Conservation (phyloP, 805 yeast genomes). For the Kodamaea laetipori region DNA sequence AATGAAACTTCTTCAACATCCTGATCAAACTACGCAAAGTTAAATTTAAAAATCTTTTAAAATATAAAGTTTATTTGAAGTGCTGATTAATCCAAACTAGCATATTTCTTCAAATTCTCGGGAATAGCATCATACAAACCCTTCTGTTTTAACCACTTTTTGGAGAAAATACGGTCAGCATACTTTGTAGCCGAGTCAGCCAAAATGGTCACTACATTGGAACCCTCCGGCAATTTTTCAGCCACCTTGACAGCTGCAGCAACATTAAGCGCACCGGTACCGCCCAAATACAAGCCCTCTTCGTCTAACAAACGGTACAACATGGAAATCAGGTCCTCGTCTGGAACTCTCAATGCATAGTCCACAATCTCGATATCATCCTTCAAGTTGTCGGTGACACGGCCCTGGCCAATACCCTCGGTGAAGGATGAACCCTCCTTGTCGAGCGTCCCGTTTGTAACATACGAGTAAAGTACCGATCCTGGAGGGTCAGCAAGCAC, state of each 20-base stretch:
- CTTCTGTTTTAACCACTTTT: constrained; percentile 74
- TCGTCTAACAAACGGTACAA: constrained; percentile 79
- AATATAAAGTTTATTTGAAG: neutral
- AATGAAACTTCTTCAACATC: too few relatives aligned
- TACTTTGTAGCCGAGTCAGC: constrained; percentile 92
- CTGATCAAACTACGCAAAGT: too few relatives aligned
- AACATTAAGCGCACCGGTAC: constrained; percentile 87
- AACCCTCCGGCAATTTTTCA: constrained; percentile 67
- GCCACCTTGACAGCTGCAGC: constrained; percentile 86
- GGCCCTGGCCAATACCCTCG: constrained; percentile 95
- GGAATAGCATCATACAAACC: constrained; percentile 68
- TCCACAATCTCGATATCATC: constrained; percentile 75
- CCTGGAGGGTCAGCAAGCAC: constrained; percentile 95
- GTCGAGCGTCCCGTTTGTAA: constrained; percentile 63
- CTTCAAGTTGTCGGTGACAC: constrained; percentile 80
- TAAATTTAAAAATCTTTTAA: too few relatives aligned
- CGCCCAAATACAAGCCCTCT: constrained; percentile 89
- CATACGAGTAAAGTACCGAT: constrained; percentile 76
- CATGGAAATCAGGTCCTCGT: constrained; percentile 81
- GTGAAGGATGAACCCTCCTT: constrained; percentile 86
- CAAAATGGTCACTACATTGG: constrained; percentile 84
- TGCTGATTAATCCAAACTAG: constrained; percentile 34
- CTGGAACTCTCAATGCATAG: constrained; percentile 78
- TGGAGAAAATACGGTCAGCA: constrained; percentile 76
- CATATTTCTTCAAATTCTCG: constrained; percentile 68